phyloP scores from a whole-genome alignment of 495 filamentous ascomycete species.

The Gamarada debralockiae region DNA sequence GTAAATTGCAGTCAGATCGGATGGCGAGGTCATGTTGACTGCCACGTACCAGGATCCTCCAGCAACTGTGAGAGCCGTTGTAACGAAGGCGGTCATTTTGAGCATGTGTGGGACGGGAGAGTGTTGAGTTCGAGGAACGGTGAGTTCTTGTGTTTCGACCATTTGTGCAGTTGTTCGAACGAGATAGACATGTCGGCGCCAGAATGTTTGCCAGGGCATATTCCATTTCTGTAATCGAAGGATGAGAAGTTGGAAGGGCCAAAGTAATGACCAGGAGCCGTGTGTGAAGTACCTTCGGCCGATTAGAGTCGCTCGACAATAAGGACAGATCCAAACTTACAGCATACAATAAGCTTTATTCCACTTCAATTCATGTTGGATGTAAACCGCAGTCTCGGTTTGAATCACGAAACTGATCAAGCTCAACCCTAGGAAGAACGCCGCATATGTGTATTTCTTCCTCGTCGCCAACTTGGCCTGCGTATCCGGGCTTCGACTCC shows the following conservation, averaged over 20 bases:
- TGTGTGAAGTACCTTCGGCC: slow-evolving; percentile 81
- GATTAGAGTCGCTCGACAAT: slow-evolving; percentile 4
- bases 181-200: slow-evolving; percentile 71
- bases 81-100: slow-evolving; percentile 73
- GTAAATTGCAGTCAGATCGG: slow-evolving; percentile 95
- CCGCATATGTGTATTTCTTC: slow-evolving; percentile 82
- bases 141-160: slow-evolving; percentile 67
- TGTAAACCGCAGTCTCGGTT: slow-evolving; percentile 91
- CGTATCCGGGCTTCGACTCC: slow-evolving; percentile 31
- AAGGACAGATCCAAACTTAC: slow-evolving; percentile 35
- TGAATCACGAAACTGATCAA: slow-evolving; percentile 81
- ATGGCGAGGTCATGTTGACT: slow-evolving; percentile 85
- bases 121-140: slow-evolving; percentile 44
- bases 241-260: slow-evolving; percentile 78
- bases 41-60: slow-evolving; percentile 96
- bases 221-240: slow-evolving; percentile 63
- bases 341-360: slow-evolving; percentile 98
- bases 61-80: slow-evolving; percentile 82
- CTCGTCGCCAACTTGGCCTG: slow-evolving; percentile 56
- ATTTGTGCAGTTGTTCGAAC: slow-evolving; percentile 81
- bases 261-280: slow-evolving; percentile 86
- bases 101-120: slow-evolving; percentile 72
- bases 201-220: slow-evolving; percentile 80
- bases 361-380: slow-evolving; percentile 85
- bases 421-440: slow-evolving; percentile 74